Evolutionary conservation across 257 asterid genomes (phyloP), one percentile per base, ranked within the genome.

Genomic region (Eustoma russellianum): DNA sequence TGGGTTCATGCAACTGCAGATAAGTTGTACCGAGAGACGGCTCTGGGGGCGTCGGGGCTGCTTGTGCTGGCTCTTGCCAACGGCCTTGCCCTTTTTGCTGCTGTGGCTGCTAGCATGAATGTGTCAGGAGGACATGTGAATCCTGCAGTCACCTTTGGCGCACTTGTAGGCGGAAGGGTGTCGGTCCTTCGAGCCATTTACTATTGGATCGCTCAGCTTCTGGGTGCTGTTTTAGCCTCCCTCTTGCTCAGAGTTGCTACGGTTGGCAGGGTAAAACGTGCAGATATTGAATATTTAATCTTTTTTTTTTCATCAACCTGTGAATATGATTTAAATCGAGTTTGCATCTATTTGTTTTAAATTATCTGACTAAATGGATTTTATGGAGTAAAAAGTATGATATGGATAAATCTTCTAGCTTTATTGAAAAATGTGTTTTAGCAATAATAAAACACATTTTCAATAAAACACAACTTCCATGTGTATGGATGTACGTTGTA

Each of bases 141-240:
- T 18, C 98, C 97, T 0, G 98, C 98, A 0, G 88, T 91, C 57
- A 91, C 98, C 47, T 82, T 91, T 6, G 98, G 94, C 3, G 86
- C 97, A 1, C 93, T 91, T 0, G 97, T 91, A 0, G 88, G 95
- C 2, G 98, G 97, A 1, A 65, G 98, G 52, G 70, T 87, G 44
- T 79, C 97, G 6, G 9, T 92, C 6, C 69, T 92, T 3, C 89
- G 94, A 8, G 94, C 97, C 0, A 5, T 88, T 6, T 88, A 74
- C 78, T 88, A 92, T 66, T 92, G 97, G 98, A 44, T 77, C 24
- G 97, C 98, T n/a, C 98, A 92, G 83, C 88, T 92, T 28, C 33
- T 88, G 52, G 98, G 94, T 6, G 80, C 98, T 0, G 79, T 92
- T 0, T 41, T 92, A 0, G 97, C 97, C 3, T 72, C 95, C 30